Conservation (phyloP, 306 rosid genomes). For the Vachellia collinsii region DNA sequence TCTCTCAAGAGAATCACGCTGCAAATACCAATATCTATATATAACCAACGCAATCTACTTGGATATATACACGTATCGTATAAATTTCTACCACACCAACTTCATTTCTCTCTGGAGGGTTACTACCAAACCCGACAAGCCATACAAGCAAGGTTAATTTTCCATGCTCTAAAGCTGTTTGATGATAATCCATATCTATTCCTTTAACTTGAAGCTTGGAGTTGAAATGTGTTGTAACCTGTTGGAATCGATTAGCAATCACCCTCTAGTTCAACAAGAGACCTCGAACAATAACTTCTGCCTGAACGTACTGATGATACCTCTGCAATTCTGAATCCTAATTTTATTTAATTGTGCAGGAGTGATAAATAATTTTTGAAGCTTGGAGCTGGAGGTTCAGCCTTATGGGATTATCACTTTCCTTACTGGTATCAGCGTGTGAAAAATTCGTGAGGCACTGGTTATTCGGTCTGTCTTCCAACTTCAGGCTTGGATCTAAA, state of each 20-base stretch:
- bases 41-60: slow-evolving; percentile 2
- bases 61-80: slow-evolving; percentile 19
- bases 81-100: neutral
- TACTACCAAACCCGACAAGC: neutral
- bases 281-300: neutral
- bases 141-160: slow-evolving; percentile 35
- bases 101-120: slow-evolving; percentile 11
- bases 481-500: slow-evolving; percentile 45
- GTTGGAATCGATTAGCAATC: neutral
- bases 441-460: slow-evolving; percentile 51
- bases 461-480: slow-evolving; percentile 39
- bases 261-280: neutral
- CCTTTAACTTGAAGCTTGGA: neutral
- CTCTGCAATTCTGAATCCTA: neutral
- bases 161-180: neutral
- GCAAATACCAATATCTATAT: slow-evolving; percentile 15
- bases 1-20: slow-evolving; percentile 36
- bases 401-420: slow-evolving; percentile 69
- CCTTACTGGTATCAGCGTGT: slow-evolving; percentile 59
- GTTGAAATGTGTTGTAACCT: neutral
- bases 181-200: neutral
- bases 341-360: slow-evolving; percentile 28
- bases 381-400: neutral
- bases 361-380: slow-evolving; percentile 1
- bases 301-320: neutral